phyloP scores from a whole-genome alignment of 441 rosid genomes.

The Gossypium gossypioides region DNA sequence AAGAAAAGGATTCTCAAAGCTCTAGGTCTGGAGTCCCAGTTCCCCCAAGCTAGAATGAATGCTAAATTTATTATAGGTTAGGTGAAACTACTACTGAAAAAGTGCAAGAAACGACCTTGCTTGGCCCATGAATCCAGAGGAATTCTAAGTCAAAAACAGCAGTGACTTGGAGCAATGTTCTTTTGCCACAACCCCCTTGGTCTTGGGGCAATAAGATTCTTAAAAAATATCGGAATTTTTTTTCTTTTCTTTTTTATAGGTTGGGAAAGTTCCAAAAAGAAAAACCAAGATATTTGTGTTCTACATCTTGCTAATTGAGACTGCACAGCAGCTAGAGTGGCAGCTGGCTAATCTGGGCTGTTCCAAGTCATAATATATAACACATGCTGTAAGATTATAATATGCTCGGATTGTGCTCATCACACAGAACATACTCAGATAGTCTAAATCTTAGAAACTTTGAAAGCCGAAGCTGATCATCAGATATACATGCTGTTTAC shows the following conservation, averaged over 20 bases:
- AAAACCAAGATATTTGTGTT: not conserved
- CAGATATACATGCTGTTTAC: not conserved
- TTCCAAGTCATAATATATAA: not conserved
- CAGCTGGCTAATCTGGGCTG: slow-evolving; percentile 8
- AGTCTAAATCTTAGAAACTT: not conserved
- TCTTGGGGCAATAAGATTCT: too few species aligned
- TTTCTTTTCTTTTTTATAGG: not conserved
- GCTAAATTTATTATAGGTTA: not conserved
- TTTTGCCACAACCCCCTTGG: too few species aligned
- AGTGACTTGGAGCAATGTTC: not conserved
- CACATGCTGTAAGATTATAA: not conserved
- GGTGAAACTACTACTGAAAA: not conserved
- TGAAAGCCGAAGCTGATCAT: not conserved
- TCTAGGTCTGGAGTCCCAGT: not conserved
- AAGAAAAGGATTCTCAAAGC: not conserved
- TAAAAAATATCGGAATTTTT: not conserved
- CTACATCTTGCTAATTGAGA: not conserved
- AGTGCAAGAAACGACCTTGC: not conserved
- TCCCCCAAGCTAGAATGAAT: not conserved
- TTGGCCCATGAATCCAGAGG: not conserved
- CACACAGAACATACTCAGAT: not conserved
- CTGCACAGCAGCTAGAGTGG: not conserved
- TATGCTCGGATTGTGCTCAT: not conserved
- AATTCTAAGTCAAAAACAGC: not conserved
- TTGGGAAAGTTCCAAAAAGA: not conserved